Percentiles rank a stretch among this genome's conserved stretches.
Evolutionary conservation across 768 basidiomycete species (phyloP).

Genomic region (Boletus barrowsii): DNA sequence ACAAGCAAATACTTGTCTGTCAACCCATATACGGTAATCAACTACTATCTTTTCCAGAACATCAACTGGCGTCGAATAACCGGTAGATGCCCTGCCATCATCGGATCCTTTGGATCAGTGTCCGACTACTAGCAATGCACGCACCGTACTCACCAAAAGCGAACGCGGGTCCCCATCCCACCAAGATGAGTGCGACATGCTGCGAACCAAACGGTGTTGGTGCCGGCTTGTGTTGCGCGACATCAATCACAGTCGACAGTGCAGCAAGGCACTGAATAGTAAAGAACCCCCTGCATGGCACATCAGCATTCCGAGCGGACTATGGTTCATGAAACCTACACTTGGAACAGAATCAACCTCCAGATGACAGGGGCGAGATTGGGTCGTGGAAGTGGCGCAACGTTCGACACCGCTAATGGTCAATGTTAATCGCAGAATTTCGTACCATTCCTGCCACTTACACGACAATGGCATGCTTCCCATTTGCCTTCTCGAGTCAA

Average conservation of each 20-base stretch:
- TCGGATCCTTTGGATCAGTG: neutral
- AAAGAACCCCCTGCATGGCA: constrained; percentile 38
- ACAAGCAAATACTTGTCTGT: neutral
- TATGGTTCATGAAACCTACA: constrained; percentile 30
- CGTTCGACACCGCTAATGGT: constrained; percentile 1
- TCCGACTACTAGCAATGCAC: neutral
- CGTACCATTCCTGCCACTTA: constrained; percentile 1
- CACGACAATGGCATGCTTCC: constrained; percentile 4
- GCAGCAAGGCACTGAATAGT: constrained; percentile 46
- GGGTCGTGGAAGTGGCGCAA: neutral
- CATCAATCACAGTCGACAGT: constrained; percentile 51
- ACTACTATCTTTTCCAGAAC: constrained; percentile 31
- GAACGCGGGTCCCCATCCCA: constrained; percentile 57
- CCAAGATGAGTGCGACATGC: constrained; percentile 56
- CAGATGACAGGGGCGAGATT: constrained; percentile 45
- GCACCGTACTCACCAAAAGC: constrained; percentile 44
- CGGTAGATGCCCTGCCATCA: constrained; percentile 31
- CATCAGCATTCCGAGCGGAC: neutral
- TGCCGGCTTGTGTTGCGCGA: constrained; percentile 32
- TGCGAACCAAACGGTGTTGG: constrained; percentile 64
- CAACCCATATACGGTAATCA: no score
- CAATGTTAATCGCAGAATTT: neutral
- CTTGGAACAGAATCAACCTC: constrained; percentile 54
- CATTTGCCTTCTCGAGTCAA: neutral
- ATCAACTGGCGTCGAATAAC: constrained; percentile 37